Evolutionary conservation across 176 grass and related monocot genomes (phyloP).

Genomic region (Eleusine coracana): DNA sequence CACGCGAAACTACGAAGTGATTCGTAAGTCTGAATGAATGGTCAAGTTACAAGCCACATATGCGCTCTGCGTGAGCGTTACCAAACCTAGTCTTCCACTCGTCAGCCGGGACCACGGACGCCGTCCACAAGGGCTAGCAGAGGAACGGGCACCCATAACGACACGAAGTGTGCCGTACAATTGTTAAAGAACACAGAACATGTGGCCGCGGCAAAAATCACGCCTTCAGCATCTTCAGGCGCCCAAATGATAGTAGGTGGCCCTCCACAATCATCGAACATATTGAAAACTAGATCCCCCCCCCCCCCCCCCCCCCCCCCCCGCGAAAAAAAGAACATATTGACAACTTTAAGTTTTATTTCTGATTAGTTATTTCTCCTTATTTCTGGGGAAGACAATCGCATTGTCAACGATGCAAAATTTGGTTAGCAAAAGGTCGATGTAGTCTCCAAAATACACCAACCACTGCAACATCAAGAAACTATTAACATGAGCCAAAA

Average conservation of each 20-base stretch:
- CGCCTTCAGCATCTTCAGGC: background rate
- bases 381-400: background rate
- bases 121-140: background rate
- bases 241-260: background rate
- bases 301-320: no score
- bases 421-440: conserved; percentile 37
- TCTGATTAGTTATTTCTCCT: conserved; percentile 13
- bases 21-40: background rate
- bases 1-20: background rate
- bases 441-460: conserved; percentile 23
- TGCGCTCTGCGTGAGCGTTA: background rate
- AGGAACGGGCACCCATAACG: background rate
- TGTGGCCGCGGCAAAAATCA: background rate
- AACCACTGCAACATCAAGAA: conserved; percentile 23
- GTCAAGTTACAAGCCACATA: background rate
- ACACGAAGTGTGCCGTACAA: background rate
- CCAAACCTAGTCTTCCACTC: background rate
- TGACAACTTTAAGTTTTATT: background rate
- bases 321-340: background rate
- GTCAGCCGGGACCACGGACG: background rate
- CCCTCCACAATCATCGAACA: background rate
- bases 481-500: conserved; percentile 48
- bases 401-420: conserved; percentile 21
- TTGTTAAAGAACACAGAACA: background rate
- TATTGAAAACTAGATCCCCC: background rate